Base-by-base conservation (phyloP, 208 protist genomes). In the Crithidia sp. region DNA sequence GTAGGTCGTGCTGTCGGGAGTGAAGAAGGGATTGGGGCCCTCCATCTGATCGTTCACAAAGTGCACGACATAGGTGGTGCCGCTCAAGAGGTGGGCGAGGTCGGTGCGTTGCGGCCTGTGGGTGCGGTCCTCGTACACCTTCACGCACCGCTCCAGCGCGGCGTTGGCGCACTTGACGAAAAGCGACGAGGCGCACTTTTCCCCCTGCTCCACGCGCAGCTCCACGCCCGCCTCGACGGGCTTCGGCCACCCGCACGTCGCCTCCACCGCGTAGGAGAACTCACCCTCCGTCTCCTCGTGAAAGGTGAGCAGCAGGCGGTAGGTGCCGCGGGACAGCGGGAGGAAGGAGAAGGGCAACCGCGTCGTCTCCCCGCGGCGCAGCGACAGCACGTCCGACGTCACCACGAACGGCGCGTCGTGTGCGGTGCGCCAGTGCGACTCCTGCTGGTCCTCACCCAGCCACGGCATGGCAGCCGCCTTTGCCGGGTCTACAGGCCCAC, bases 281-380 rank as follows among this genome's bases (percentile, higher is more conserved):
- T 98, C 96, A 40, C 96, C 96, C 56, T 95, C 87, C 5, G 66
- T 61, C 60, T 93, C 91, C 75, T 98, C 96, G 37, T 84, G 77
- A 78, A 98, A 96, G 39, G 91, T 89, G 17, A 98, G 71, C 39
- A 72, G 66, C 56, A 90, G 82, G 53, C 69, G 60, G 69, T 98
- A 97, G 9, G 67, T 67, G 36, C 96, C 94, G 7, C 92, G 74
- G 40, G 83, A 79, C 58, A 95, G 92, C 17, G 93, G 94, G 41
- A 94, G 67, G 71, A 98, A 98, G 41, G 94, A 86, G 28, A 97
- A 54, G 28, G 78, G 68, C 54, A 98, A 52, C 54, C 80, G 84
- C 50, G 86, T 82, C 43, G 74, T 79, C 55, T 97, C 95, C 2
- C 80, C 78, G 28, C 72, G 58, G 13, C 87, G 78, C 59, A 98